Evolutionary conservation across 768 basidiomycete genomes (phyloP).

Genomic region (Psilocybe cyanescens): DNA sequence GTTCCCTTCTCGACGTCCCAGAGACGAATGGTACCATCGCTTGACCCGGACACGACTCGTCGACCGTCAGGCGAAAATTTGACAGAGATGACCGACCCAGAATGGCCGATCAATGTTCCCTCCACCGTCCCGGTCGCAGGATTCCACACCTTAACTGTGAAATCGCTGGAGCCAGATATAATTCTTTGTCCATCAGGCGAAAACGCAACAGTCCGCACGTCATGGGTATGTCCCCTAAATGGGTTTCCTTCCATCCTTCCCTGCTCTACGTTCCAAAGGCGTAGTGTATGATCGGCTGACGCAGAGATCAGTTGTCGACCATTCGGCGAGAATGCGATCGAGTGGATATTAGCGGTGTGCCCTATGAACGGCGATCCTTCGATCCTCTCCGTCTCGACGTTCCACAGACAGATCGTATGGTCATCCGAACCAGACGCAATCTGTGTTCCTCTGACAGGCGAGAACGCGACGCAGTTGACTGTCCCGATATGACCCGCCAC

Average conservation of each 20-base stretch:
- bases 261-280: conserved; percentile 21
- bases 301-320: conserved; percentile 9
- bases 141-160: conserved; percentile 2
- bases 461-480: no score
- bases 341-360: neutral
- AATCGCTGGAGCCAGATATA: conserved; percentile 1
- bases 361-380: neutral
- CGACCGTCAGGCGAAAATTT: neutral
- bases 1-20: neutral
- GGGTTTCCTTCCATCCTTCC: neutral
- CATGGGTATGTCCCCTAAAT: neutral
- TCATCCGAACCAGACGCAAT: conserved; percentile 2
- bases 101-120: neutral
- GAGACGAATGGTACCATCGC: conserved; percentile 2
- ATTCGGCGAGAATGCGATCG: conserved; percentile 3
- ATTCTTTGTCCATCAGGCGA: neutral
- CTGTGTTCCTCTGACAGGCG: neutral
- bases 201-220: neutral
- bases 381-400: conserved; percentile 1
- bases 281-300: conserved; percentile 12
- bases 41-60: neutral
- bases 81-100: neutral
- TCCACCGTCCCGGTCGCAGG: neutral
- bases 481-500: no score
- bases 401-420: neutral